Evolutionary conservation across 1,284 basidiomycete species (phyloP).

Genomic region (Naganishia cerealis): DNA sequence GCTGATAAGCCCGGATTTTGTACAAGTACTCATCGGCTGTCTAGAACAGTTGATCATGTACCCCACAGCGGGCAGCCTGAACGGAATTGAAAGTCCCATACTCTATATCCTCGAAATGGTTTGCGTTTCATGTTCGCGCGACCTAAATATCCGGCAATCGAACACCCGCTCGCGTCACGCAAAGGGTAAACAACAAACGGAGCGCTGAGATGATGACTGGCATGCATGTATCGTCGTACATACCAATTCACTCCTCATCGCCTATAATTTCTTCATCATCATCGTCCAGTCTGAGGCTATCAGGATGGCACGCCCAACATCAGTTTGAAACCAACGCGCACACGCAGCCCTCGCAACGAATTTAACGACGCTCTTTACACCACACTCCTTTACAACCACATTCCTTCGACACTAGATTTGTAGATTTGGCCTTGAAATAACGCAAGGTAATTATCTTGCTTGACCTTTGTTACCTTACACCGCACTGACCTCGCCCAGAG

Average conservation of each 20-base stretch:
- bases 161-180: constrained; percentile 22
- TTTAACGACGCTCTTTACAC: constrained; percentile 23
- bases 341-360: background rate
- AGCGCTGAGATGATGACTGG: background rate
- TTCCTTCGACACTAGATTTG: background rate
- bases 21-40: no score
- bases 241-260: constrained; percentile 4
- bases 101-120: background rate
- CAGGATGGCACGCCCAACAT: background rate
- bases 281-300: background rate
- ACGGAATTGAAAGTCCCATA: no score
- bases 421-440: background rate
- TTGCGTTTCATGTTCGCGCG: constrained; percentile 21
- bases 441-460: background rate
- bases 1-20: no score
- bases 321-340: constrained; percentile 10
- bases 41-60: no score
- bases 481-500: background rate
- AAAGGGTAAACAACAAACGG: constrained; percentile 19
- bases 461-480: no score
- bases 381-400: constrained; percentile 27
- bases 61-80: no score
- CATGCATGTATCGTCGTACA: background rate
- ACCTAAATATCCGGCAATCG: constrained; percentile 17
- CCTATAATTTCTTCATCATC: background rate